These are phyloP conservation scores for Melanomma pulvis-pyrius DNA, from an alignment of 495 filamentous ascomycete species.

Conservation along the genomic window DNA sequence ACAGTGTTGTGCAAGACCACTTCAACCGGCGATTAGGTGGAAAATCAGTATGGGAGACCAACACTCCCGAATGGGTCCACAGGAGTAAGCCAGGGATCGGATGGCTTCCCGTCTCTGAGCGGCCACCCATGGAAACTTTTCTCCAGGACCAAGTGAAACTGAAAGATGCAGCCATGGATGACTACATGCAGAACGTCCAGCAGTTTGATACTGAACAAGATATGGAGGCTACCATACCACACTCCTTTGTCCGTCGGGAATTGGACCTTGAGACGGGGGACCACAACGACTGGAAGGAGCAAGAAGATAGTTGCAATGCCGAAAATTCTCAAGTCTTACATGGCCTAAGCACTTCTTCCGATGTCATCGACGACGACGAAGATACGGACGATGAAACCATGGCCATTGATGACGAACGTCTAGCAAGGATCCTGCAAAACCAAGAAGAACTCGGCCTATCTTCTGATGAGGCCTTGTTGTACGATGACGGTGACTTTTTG, in stretches of 20 bases:
- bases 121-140: conserved; percentile 16
- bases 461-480: conserved; percentile 60
- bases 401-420: conserved; percentile 43
- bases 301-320: conserved; percentile 45
- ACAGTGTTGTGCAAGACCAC: conserved; percentile 15
- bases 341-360: conserved; percentile 49
- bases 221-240: background rate
- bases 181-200: conserved; percentile 76
- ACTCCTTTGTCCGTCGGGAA: conserved; percentile 20
- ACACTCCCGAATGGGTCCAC: conserved; percentile 24
- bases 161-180: conserved; percentile 58
- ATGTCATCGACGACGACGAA: conserved; percentile 40
- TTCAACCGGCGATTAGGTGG: conserved; percentile 23
- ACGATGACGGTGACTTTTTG: conserved; percentile 46
- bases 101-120: conserved; percentile 23
- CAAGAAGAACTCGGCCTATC: conserved; percentile 69
- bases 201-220: conserved; percentile 5
- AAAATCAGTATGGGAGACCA: conserved; percentile 17
- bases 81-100: conserved; percentile 38
- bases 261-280: conserved; percentile 29
- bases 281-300: conserved; percentile 33
- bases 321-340: conserved; percentile 52
- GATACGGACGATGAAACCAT: conserved; percentile 43
- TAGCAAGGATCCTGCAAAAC: conserved; percentile 47
- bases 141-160: conserved; percentile 18